Base-by-base conservation (phyloP, 2,329 filamentous ascomycete genomes). In the Stachybotrys echinatus region DNA sequence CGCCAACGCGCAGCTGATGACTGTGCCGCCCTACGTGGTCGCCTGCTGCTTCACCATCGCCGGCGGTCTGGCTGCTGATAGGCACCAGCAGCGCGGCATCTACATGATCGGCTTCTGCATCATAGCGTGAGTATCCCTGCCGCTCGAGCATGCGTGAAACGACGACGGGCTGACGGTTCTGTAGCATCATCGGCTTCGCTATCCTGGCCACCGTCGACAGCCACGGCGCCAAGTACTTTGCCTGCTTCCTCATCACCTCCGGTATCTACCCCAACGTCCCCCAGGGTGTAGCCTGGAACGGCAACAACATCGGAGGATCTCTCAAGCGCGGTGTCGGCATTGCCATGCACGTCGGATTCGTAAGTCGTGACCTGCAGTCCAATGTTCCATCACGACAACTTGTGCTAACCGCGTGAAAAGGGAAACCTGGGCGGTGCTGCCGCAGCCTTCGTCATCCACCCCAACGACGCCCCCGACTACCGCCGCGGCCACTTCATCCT, bases 401-500 rank as follows among this genome's bases (percentile, higher is more conserved):
- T 20, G 12, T 44, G 42, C 54, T 61, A 53, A 61, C 52, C 48
- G 10, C 2, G 18, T 22, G 48, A 21, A 64, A 21, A 65, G 61
- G 65, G 65, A 55, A 74, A 68, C 54, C 59, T 68, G 7, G 66
- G 66, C 47, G 66, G 65, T 52, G 63, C 65, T 45, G 49, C 67
- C 38, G 58, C 66, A 48, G 65, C 64, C 43, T 69, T 67, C 49
- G 58, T 68, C 47, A 64, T 65, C 57, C 64, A 60, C 50, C 56
- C 58, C 52, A 53, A 59, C 23, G 77, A 82, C 31, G 74, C 66
- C 1, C 79, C 79, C 2, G 70, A 79, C 31, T 85, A 80, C 61
- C 66, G 80, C 45, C 72, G 73, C 23, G 83, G 83, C 8, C 83
- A 87, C 58, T 77, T 77, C 1, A 72, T 81, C 6, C 82, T 81